Base-by-base conservation (phyloP, 2,329 filamentous ascomycete species). In the Eutypa lata region DNA sequence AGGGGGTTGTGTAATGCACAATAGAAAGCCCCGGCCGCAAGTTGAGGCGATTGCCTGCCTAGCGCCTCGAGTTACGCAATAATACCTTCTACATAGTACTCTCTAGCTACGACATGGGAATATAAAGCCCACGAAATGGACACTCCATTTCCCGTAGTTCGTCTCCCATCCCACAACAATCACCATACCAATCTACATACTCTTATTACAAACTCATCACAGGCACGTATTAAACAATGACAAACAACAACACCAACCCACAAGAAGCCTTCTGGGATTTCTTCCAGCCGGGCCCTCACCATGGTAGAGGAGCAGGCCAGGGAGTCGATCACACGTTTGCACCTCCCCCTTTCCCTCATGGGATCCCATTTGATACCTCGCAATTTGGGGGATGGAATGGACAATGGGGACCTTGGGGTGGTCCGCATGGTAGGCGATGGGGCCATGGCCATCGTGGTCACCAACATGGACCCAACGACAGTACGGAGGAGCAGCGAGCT, bases 311-410 rank as follows among this genome's bases (percentile, higher is more conserved):
- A 47, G 43, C 61, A 21, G 71, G 73, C 42, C 64, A 64, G 18
- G 72, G 73, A 46, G 68, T 74, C 51, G 74, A 76, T 53, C 71
- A 73, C 55, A 45, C 21, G 13, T 45, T 61, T 35, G 61, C 59
- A 33, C 52, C 62, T 49, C 38, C 49, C 40, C 51, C 59, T 49
- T 65, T 67, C 50, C 62, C 63, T 37, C 52, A 62, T 1, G 69
- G 68, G 22, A 73, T 73, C 50, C 69, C 72, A 26, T 73, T 72
- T 22, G 51, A 61, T 44, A 38, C 53, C 24, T 44, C 60, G n/a
- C 58, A 54, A 26, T 59, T 60, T 48, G 50, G 55, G 21, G 50
- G 55, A 4, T 60, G 56, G 61, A 56, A 57, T 47, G 57, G 55
- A 21, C 53, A 51, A 22, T 57, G 56, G 56, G 51, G 38, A 16